Base-by-base conservation (phyloP, 768 basidiomycete genomes). In the Gloeostereum incarnatum region DNA sequence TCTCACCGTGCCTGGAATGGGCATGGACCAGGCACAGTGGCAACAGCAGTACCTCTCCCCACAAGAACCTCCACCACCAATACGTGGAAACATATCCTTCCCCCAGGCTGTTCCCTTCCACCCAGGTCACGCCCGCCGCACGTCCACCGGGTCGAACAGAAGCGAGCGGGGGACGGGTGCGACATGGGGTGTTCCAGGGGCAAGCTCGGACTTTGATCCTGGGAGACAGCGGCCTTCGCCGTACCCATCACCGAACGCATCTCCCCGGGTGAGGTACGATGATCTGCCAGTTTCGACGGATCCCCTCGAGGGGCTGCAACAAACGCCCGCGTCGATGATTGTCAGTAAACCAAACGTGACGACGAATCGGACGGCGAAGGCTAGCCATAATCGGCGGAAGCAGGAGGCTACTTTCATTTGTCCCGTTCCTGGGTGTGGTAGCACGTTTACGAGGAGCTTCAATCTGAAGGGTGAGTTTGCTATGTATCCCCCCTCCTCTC, bases 391-490 rank as follows among this genome's bases (percentile, higher is more conserved):
- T 47, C 66, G 92, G 40, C 67, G 92, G 48, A 94, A 90, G 52
- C 86, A 87, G 53, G 85, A 90, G 36, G 92, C 91, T 31, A 81
- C 75, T 45, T 94, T 93, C 53, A 59, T 73, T 23, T 90, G 87
- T 63, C 82, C 82, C 40, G 77, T 90, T 20, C 78, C 80, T 1
- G 82, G 82, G 8, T 91, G 88, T 59, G 82, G 80, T 26, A 85
- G 82, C 50, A 89, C 88, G 3, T 92, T 92, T 49, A 96, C 93
- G 29, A 65, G 89, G 52, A 84, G 89, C 54, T 96, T 96, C 65
- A 96, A 96, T 55, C 57, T 96, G 41, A 91, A 92, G 56, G 93
- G 83, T 84, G 47, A 20, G 66, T 62, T 46, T 36, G 40, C 35
- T 39, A 19, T 44, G 22, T 31, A 4, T 25, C 34, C 13, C 24